phyloP scores from a whole-genome alignment of 2,329 filamentous ascomycete genomes.

The Cercospora sojina region DNA sequence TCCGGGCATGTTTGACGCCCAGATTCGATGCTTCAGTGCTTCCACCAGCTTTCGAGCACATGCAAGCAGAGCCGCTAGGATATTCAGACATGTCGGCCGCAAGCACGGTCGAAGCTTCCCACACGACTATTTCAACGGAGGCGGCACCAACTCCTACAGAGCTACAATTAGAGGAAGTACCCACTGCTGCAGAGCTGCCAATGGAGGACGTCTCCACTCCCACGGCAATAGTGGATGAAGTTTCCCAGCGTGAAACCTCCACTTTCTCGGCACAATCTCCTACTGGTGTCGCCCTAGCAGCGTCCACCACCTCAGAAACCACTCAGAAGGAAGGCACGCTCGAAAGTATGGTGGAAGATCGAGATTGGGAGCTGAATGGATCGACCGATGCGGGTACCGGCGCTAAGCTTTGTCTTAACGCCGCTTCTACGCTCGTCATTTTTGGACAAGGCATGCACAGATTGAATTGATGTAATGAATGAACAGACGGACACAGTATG shows the following conservation, averaged over 20 bases:
- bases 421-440: background rate
- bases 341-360: background rate
- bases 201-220: background rate
- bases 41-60: background rate
- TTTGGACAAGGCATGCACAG: background rate
- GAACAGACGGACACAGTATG: background rate
- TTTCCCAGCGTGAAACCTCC: background rate
- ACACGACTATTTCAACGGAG: background rate
- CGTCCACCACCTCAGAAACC: background rate
- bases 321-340: background rate
- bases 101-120: background rate
- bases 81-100: background rate
- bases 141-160: background rate
- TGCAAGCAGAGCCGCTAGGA: background rate
- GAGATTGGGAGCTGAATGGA: background rate
- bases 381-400: background rate
- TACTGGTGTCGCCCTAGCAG: background rate
- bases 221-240: background rate
- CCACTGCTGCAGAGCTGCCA: background rate
- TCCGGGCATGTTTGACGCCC: constrained; percentile 17
- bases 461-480: background rate
- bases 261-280: background rate
- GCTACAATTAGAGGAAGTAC: background rate
- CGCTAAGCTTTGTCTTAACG: background rate
- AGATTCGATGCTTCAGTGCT: background rate